Evolutionary conservation across 148 eudicot species (phyloP).

Genomic region (Rhododendron henanense): DNA sequence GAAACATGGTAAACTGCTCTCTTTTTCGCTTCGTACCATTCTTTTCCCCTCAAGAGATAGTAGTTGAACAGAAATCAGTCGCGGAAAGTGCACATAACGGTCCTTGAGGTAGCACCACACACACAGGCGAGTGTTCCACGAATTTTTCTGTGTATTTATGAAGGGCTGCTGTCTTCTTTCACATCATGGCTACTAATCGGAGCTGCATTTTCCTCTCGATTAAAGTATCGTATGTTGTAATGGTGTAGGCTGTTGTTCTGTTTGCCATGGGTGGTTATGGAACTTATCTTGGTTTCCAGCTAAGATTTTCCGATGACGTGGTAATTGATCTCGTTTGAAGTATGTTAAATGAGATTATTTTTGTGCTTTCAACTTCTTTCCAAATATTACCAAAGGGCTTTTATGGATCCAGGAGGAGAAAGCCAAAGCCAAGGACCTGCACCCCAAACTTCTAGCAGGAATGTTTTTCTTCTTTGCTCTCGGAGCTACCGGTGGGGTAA

Average conservation of each 20-base stretch:
- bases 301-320: slow-evolving; percentile 58
- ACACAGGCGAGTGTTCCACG: neutral
- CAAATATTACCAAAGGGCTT: neutral
- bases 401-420: slow-evolving; percentile 58
- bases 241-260: slow-evolving; percentile 76
- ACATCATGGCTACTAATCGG: neutral
- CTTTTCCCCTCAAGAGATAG: neutral
- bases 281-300: slow-evolving; percentile 81
- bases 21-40: neutral
- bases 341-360: neutral
- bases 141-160: neutral
- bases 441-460: slow-evolving; percentile 88
- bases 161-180: neutral
- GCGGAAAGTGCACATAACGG: neutral
- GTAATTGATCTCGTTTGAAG: slow-evolving; percentile 24
- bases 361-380: neutral
- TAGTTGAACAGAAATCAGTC: neutral
- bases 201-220: neutral
- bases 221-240: neutral
- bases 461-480: slow-evolving; percentile 98
- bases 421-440: slow-evolving; percentile 94
- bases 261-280: slow-evolving; percentile 99
- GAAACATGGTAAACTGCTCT: slow-evolving; percentile 66
- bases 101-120: neutral
- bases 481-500: slow-evolving; percentile 88